These are phyloP conservation scores for Debaryomyces udenii DNA, from an alignment of 1,139 yeast species.

Conservation along the genomic window DNA sequence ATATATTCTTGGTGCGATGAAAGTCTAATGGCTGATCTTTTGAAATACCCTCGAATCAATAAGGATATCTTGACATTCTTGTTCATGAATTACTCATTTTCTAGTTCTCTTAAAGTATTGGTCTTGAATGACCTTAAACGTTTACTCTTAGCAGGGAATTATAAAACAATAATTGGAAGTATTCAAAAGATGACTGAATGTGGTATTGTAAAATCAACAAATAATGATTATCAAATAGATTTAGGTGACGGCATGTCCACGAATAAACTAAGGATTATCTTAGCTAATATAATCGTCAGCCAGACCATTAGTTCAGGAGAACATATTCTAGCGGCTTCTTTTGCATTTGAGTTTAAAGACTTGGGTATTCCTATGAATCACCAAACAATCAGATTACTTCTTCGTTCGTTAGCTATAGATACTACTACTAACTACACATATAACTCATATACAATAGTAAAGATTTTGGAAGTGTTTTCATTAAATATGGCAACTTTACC, in stretches of 20 bases:
- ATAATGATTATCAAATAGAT: background rate
- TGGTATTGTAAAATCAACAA: slow-evolving; percentile 1
- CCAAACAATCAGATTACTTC: slow-evolving; percentile 11
- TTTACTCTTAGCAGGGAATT: slow-evolving; percentile 14
- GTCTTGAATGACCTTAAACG: slow-evolving; percentile 22
- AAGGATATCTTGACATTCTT: slow-evolving; percentile 21
- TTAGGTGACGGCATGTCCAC: background rate
- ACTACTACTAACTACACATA: slow-evolving; percentile 12
- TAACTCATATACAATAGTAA: slow-evolving; percentile 13
- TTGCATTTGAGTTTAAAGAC: slow-evolving; percentile 14
- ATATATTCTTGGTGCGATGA: slow-evolving; percentile 16
- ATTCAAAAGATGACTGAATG: slow-evolving; percentile 6
- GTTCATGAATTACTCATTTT: slow-evolving; percentile 17
- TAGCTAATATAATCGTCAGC: slow-evolving; percentile 14
- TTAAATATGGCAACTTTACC: slow-evolving; percentile 12
- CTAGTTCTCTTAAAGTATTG: slow-evolving; percentile 25
- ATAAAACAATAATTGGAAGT: slow-evolving; percentile 1
- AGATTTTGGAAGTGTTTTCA: slow-evolving; percentile 11
- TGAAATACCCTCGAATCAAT: slow-evolving; percentile 23
- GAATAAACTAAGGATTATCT: background rate
- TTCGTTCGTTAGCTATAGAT: slow-evolving; percentile 15
- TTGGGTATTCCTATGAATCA: slow-evolving; percentile 8
- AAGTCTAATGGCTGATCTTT: slow-evolving; percentile 24
- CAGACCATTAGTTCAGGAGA: slow-evolving; percentile 26
- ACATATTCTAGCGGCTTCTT: slow-evolving; percentile 27